Percentiles rank a stretch among this genome's conserved stretches.
These are phyloP conservation scores for Diaporthe destruens DNA, from an alignment of 2,329 filamentous ascomycete species.

Conservation along the genomic window DNA sequence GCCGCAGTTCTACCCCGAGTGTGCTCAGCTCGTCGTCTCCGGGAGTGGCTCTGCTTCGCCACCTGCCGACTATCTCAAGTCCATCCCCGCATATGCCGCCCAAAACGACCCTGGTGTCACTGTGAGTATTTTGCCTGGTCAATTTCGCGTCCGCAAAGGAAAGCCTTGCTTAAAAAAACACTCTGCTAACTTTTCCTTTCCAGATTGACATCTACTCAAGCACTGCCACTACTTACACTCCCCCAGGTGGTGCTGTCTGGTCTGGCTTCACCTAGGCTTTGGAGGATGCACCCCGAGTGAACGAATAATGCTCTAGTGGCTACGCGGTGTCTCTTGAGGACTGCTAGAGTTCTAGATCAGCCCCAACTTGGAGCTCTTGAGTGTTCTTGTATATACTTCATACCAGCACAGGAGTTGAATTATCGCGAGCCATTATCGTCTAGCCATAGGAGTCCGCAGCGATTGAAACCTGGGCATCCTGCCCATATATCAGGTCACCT, in stretches of 20 bases:
- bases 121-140: constrained; percentile 48
- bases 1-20: constrained; percentile 68
- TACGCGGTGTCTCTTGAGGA: accelerated
- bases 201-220: constrained; percentile 62
- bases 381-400: too few species aligned
- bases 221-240: constrained; percentile 59
- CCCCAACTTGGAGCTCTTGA: too few species aligned
- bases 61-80: constrained; percentile 55
- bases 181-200: not conserved
- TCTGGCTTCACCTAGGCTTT: constrained; percentile 50
- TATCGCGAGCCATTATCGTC: too few species aligned
- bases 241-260: constrained; percentile 63
- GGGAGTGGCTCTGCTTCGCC: constrained; percentile 61
- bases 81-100: constrained; percentile 59
- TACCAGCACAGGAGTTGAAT: too few species aligned
- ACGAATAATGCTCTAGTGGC: too few species aligned
- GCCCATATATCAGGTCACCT: not conserved
- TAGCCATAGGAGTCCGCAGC: not conserved
- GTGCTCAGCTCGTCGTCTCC: constrained; percentile 65
- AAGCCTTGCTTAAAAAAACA: not conserved
- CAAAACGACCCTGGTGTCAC: constrained; percentile 62
- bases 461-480: not conserved
- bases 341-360: too few species aligned
- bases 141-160: too few species aligned
- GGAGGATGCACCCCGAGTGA: too few species aligned